phyloP scores from a whole-genome alignment of 208 protist species.

The Porcisia deanei region DNA sequence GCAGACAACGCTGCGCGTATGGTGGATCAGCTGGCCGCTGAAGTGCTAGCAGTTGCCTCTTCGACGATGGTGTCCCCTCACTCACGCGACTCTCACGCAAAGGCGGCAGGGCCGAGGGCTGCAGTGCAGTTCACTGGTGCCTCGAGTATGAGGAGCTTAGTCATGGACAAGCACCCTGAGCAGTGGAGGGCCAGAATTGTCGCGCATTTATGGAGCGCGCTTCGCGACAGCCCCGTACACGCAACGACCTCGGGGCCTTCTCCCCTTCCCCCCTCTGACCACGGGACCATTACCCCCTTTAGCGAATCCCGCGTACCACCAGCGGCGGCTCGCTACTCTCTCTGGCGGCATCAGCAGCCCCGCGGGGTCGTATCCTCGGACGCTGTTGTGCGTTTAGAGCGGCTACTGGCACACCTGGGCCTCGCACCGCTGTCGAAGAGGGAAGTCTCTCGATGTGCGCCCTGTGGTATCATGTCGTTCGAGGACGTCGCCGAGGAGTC shows the following conservation, averaged over 20 bases:
- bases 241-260: background rate
- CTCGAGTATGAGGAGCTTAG: background rate
- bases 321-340: background rate
- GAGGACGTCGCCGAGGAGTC: slow-evolving; percentile 5
- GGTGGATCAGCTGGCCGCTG: slow-evolving; percentile 1
- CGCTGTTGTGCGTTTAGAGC: slow-evolving; percentile 3
- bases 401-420: slow-evolving; percentile 2
- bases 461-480: background rate
- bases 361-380: background rate
- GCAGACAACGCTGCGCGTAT: background rate
- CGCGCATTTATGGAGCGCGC: slow-evolving; percentile 6
- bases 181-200: background rate
- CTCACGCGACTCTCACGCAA: background rate
- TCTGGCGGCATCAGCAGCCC: background rate
- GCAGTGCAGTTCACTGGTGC: background rate
- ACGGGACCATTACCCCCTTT: background rate
- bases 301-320: background rate
- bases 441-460: background rate
- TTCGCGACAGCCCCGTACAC: background rate
- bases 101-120: too few species aligned
- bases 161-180: background rate
- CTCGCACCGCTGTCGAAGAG: background rate
- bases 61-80: background rate
- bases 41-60: background rate
- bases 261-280: background rate